These are phyloP conservation scores for Didymella lethalis DNA, from an alignment of 2,329 filamentous ascomycete genomes.

Conservation along the genomic window DNA sequence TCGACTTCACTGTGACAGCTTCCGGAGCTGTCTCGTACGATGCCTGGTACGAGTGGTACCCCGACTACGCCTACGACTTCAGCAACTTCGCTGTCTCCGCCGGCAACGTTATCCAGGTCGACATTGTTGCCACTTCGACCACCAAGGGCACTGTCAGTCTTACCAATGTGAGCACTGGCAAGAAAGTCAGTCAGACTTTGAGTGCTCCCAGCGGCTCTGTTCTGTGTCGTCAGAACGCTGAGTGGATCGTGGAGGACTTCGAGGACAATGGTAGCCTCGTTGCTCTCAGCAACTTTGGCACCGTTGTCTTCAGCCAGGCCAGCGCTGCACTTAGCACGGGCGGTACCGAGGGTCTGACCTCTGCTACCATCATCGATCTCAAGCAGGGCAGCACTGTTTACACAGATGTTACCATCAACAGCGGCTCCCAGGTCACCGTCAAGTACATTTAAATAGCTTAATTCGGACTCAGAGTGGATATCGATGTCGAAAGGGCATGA, in stretches of 20 bases:
- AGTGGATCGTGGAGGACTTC: conserved; percentile 70
- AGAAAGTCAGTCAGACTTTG: conserved; percentile 62
- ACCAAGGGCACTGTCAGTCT: conserved; percentile 58
- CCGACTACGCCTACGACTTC: conserved; percentile 64
- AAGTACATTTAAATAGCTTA: conserved; percentile 12
- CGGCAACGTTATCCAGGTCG: conserved; percentile 57
- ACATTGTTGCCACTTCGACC: conserved; percentile 52
- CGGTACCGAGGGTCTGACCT: conserved; percentile 45
- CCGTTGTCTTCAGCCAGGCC: conserved; percentile 55
- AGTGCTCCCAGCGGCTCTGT: conserved; percentile 19
- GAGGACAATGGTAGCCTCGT: conserved; percentile 52
- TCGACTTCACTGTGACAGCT: conserved; percentile 60
- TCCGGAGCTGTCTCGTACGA: conserved; percentile 55
- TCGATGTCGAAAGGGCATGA: background rate
- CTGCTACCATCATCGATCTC: conserved; percentile 58
- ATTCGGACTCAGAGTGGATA: background rate
- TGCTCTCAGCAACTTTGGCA: conserved; percentile 58
- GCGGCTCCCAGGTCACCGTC: conserved; percentile 22
- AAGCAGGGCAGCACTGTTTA: conserved; percentile 51
- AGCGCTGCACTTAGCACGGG: conserved; percentile 43
- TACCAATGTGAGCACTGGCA: conserved; percentile 62
- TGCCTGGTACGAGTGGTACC: conserved; percentile 70
- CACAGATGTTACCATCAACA: conserved; percentile 21
- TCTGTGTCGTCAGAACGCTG: conserved; percentile 57
- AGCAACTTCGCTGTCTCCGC: conserved; percentile 54